Evolutionary conservation across 1,139 yeast genomes (phyloP).

Genomic region (Yamadazyma sp.): DNA sequence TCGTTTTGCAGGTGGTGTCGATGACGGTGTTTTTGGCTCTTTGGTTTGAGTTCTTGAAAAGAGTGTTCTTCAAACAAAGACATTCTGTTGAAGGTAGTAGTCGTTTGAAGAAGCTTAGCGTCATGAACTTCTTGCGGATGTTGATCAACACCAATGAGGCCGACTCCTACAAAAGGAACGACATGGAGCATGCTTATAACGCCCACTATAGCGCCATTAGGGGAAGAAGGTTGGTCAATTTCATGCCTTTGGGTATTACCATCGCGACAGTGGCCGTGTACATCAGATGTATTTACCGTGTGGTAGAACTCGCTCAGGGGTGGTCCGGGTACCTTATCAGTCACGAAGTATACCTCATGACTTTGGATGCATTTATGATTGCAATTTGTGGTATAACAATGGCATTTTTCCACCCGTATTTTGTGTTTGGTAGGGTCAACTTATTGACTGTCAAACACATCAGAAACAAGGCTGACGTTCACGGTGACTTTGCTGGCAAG

Average conservation of each 20-base stretch:
- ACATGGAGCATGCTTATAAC: constrained; percentile 32
- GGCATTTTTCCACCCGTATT: constrained; percentile 60
- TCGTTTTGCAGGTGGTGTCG: constrained; percentile 37
- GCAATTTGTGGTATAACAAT: constrained; percentile 38
- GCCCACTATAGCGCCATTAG: constrained; percentile 42
- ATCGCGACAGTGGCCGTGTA: constrained; percentile 55
- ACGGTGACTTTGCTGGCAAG: not conserved
- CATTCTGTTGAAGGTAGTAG: constrained; percentile 10
- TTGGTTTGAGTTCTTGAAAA: constrained; percentile 26
- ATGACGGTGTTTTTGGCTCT: constrained; percentile 33
- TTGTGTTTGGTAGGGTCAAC: constrained; percentile 40
- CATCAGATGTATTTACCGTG: constrained; percentile 74
- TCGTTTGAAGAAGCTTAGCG: constrained; percentile 27
- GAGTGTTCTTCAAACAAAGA: constrained; percentile 23
- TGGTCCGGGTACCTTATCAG: constrained; percentile 67
- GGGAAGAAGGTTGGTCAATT: constrained; percentile 33
- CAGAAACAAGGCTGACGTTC: constrained; percentile 6
- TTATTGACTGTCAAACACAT: constrained; percentile 12
- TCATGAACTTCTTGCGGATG: constrained; percentile 16
- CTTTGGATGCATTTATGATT: constrained; percentile 74
- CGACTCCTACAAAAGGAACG: constrained; percentile 16
- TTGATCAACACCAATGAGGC: constrained; percentile 26
- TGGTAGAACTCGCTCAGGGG: constrained; percentile 74
- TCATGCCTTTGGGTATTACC: constrained; percentile 50
- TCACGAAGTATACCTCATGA: constrained; percentile 70